These are phyloP conservation scores for Carpinus fangiana DNA, from an alignment of 306 rosid species.

Conservation along the genomic window DNA sequence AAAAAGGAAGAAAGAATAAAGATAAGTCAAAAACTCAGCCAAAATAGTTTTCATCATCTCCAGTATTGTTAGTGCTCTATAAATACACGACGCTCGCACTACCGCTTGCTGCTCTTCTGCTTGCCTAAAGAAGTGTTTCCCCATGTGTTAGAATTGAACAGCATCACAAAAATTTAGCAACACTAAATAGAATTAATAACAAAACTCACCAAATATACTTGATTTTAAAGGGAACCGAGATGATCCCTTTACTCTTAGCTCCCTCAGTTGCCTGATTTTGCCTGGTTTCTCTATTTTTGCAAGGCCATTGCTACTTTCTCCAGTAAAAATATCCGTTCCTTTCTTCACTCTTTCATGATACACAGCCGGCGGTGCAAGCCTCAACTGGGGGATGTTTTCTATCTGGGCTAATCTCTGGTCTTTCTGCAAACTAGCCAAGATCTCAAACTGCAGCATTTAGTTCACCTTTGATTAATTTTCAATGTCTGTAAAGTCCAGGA, in stretches of 20 bases:
- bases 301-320: slow-evolving; percentile 61
- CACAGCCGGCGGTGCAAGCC: slow-evolving; percentile 91
- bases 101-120: slow-evolving; percentile 65
- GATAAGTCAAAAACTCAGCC: slow-evolving; percentile 15
- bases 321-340: slow-evolving; percentile 51
- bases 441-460: slow-evolving; percentile 80
- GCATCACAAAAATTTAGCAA: not conserved
- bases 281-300: slow-evolving; percentile 46
- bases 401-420: slow-evolving; percentile 72
- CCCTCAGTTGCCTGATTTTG: slow-evolving; percentile 59
- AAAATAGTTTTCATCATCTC: slow-evolving; percentile 19
- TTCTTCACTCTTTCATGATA: slow-evolving; percentile 88
- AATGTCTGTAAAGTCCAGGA: slow-evolving; percentile 15
- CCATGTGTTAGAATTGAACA: slow-evolving; percentile 32
- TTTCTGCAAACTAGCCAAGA: slow-evolving; percentile 70
- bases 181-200: slow-evolving; percentile 15
- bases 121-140: slow-evolving; percentile 49
- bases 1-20: slow-evolving; percentile 2
- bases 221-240: slow-evolving; percentile 76
- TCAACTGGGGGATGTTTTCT: slow-evolving; percentile 77
- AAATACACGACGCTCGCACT: slow-evolving; percentile 28
- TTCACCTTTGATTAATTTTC: slow-evolving; percentile 26
- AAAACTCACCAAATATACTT: slow-evolving; percentile 67
- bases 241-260: slow-evolving; percentile 76
- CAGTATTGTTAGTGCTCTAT: slow-evolving; percentile 41